phyloP scores from a whole-genome alignment of 2,329 filamentous ascomycete species.

The Colletotrichum sp. region DNA sequence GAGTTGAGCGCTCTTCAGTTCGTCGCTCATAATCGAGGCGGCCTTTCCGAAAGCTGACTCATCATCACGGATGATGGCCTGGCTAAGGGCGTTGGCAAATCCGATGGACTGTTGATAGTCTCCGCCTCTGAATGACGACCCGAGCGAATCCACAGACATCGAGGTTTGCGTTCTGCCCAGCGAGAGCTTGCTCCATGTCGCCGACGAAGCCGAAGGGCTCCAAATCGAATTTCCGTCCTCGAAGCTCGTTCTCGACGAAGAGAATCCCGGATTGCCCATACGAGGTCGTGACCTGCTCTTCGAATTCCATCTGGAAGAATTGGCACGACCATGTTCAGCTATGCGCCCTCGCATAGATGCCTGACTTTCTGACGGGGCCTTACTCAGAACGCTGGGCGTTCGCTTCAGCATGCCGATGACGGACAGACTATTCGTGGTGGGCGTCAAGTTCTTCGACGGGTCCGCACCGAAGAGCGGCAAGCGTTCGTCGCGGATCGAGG shows the following conservation, averaged over 20 bases:
- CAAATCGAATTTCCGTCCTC: constrained; percentile 90
- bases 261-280: constrained; percentile 77
- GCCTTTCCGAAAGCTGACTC: constrained; percentile 56
- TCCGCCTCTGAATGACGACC: constrained; percentile 73
- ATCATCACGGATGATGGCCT: constrained; percentile 95
- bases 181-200: constrained; percentile 94
- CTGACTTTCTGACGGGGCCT: constrained; percentile 84
- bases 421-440: constrained; percentile 67
- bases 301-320: constrained; percentile 76
- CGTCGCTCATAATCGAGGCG: constrained; percentile 63
- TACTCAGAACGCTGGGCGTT: constrained; percentile 89
- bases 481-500: constrained; percentile 85
- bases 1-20: constrained; percentile 65
- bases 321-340: constrained; percentile 58
- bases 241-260: constrained; percentile 91
- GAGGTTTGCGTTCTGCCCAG: constrained; percentile 89
- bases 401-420: constrained; percentile 81
- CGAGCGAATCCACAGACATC: constrained; percentile 90
- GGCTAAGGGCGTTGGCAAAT: constrained; percentile 94
- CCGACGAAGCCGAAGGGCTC: constrained; percentile 86
- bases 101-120: constrained; percentile 97
- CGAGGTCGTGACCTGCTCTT: constrained; percentile 85
- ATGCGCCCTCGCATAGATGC: constrained; percentile 74
- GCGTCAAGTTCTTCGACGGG: constrained; percentile 43
- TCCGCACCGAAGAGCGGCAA: constrained; percentile 83